These are phyloP conservation scores for Termitomyces sp. DNA, from an alignment of 768 basidiomycete species.

Conservation along the genomic window DNA sequence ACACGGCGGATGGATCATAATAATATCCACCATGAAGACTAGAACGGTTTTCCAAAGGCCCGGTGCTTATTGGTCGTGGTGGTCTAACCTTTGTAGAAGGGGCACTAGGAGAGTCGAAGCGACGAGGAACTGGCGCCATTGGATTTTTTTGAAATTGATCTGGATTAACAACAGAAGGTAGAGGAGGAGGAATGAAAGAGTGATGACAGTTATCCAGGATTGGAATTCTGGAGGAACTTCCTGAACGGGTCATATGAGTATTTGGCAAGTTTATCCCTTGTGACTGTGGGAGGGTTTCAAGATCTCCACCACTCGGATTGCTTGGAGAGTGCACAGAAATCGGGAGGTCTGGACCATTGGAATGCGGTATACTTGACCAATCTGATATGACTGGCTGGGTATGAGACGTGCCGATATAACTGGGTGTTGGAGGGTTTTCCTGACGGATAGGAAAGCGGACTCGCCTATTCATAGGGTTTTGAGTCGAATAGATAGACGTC, in stretches of 20 bases:
- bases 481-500: conserved; percentile 9
- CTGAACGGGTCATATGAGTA: background rate
- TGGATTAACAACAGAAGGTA: background rate
- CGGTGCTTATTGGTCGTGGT: background rate
- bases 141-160: background rate
- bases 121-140: background rate
- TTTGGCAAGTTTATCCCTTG: background rate
- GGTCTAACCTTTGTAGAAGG: background rate
- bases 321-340: background rate
- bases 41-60: background rate
- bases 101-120: background rate
- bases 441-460: conserved; percentile 4
- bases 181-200: background rate
- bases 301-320: background rate
- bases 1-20: background rate
- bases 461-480: conserved; percentile 3
- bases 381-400: background rate
- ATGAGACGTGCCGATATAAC: too few species aligned
- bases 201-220: background rate
- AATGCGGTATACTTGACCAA: background rate
- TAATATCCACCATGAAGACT: background rate
- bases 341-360: background rate
- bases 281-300: background rate
- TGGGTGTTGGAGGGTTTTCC: background rate
- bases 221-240: background rate